Evolutionary conservation across 1,284 basidiomycete genomes (phyloP), one percentile per base, ranked within the genome.

Genomic region (Agroathelia rolfsii): DNA sequence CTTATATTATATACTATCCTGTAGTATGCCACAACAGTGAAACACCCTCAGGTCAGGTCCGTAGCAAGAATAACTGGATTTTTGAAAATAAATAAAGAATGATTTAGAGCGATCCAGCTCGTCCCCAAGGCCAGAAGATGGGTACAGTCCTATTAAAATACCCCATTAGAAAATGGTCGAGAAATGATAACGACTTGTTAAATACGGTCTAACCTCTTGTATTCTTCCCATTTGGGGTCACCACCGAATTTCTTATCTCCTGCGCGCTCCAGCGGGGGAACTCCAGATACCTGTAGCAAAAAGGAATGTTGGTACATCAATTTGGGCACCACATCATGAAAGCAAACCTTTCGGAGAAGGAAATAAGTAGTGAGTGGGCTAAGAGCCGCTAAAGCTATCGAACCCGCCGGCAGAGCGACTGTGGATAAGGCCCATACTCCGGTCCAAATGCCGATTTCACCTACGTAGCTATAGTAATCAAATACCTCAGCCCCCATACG

Each of bases 401-500:
- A 55, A 3, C 58, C 61, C 13, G 44, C 41, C 27, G 74, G 63
- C 12, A 79, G 52, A 6, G 69, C 64, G 6, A 61, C 44, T 3
- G 65, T 59, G 2, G 76, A 69, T 9, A 84, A 56, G 5, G 72
- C 58, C 62, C 72, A 83, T 17, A 85, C 75, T 7, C 77, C 78
- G 3, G 68, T 66, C 74, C 81, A 84, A 12, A 87, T 61, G 3
- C 76, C 71, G 8, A 86, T 66, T 57, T 88, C 84, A 15, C 78
- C 82, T 21, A 84, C 69, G 51, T 87, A 86, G 58, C 79, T 83
- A 32, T 29, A 39, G 32, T 21, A 30, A 23, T 3, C n/a, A n/a
- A n/a, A n/a, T n/a, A n/a, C n/a, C n/a, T n/a, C n/a, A n/a, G n/a
- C 15, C 16, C 16, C 9, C 2, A 27, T n/a, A n/a, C n/a, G n/a